phyloP scores from a whole-genome alignment of 176 grass and related monocot species.

The Lolium rigidum region DNA sequence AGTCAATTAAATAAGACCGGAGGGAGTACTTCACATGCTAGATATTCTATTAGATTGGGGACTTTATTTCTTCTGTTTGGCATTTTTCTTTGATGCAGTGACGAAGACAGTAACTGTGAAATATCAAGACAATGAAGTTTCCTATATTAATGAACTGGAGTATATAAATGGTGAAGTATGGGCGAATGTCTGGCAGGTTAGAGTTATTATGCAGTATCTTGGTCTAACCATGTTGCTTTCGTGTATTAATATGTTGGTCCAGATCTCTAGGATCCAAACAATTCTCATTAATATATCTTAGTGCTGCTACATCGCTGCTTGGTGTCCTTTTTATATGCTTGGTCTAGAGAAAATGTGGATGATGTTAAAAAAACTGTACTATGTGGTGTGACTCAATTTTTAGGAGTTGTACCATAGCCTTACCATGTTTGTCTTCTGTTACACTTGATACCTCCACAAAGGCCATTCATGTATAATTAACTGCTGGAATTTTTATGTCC shows the following conservation, averaged over 20 bases:
- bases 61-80: background rate
- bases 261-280: background rate
- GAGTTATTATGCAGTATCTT: constrained; percentile 20
- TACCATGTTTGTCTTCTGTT: background rate
- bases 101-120: constrained; percentile 73
- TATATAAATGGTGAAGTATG: constrained; percentile 95
- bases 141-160: constrained; percentile 88
- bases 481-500: background rate
- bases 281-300: constrained; percentile 12
- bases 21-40: background rate
- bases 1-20: too few species aligned
- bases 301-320: background rate
- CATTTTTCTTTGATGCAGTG: constrained; percentile 52
- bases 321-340: background rate
- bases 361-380: background rate
- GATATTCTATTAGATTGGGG: constrained; percentile 31
- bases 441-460: background rate
- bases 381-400: background rate
- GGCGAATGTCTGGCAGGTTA: constrained; percentile 98
- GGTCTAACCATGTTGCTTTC: background rate
- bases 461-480: background rate
- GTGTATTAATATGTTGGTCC: background rate
- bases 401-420: background rate
- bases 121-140: constrained; percentile 73
- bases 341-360: background rate